Evolutionary conservation across 495 filamentous ascomycete genomes (phyloP).

Genomic region (Neurospora sp.): DNA sequence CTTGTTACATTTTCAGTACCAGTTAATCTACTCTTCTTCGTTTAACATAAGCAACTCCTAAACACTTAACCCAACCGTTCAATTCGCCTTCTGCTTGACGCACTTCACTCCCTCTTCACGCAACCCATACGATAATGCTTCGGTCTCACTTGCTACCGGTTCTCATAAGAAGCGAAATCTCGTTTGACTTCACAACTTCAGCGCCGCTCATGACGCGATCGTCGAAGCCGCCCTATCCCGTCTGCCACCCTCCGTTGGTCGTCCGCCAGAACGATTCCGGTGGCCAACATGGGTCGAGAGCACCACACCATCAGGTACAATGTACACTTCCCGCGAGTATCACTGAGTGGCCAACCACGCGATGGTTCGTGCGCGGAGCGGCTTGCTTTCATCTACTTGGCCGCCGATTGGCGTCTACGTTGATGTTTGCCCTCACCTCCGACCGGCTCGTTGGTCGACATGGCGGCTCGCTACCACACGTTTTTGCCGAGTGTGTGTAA

Average conservation of each 20-base stretch:
- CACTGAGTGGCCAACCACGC: too few relatives aligned
- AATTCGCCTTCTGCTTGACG: background rate
- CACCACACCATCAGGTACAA: background rate
- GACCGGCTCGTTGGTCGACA: background rate
- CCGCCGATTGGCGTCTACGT: background rate
- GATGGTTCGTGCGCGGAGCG: background rate
- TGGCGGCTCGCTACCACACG: background rate
- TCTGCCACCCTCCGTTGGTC: background rate
- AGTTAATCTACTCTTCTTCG: accelerated
- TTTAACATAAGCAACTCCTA: background rate
- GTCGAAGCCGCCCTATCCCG: background rate
- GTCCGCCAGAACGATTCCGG: background rate
- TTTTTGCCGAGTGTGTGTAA: too few relatives aligned
- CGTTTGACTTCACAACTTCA: background rate
- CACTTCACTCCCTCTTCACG: background rate
- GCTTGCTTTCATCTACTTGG: background rate
- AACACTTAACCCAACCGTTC: background rate
- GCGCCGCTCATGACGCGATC: background rate
- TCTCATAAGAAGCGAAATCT: background rate
- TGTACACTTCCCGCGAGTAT: background rate
- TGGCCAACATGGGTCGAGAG: background rate
- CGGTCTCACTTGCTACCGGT: background rate
- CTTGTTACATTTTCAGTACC: background rate
- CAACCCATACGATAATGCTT: too few relatives aligned
- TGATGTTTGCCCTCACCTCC: background rate